Evolutionary conservation across 2,329 filamentous ascomycete species (phyloP), one percentile per base, ranked within the genome.

Genomic region (Cordyceps javanica): DNA sequence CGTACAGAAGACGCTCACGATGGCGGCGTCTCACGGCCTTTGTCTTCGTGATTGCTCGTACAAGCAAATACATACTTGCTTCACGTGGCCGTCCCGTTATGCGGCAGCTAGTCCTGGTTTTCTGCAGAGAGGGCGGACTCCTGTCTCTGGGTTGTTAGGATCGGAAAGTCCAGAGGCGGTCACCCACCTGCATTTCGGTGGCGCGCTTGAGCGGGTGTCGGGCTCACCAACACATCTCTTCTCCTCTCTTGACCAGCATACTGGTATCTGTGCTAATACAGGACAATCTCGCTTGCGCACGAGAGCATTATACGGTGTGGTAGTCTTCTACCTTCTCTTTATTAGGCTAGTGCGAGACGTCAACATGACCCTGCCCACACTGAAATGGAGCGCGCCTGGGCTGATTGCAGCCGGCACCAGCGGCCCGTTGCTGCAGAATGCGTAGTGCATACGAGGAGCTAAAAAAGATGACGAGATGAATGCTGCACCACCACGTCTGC

Each of bases 361-460:
- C 36, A 41, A 41, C 36, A 52, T 41, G 52, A 32, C 50, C 26
- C 51, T 55, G 28, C 34, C 32, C 53, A 32, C 42, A 13, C 5
- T n/a, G 23, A 23, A 48, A 55, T 55, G 42, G 38, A 42, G 13
- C 42, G 30, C 13, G 19, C 7, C 10, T 26, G 42, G 41, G 32
- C 44, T 23, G 25, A 16, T 39, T 30, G 53, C 45, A 44, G 55
- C 45, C 55, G 55, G 55, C 49, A 57, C 6, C 45, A 42, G 36
- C 46, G 55, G 55, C 46, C 55, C 55, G 55, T 38, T 26, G 36
- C 46, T 57, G 55, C 55, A 51, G 36, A 57, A 39, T 57, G 46
- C 26, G 45, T 28, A 28, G 16, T 57, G 28, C 36, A 57, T 57
- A 34, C 23, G 23, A 46, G 21, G 42, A 7, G 23, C 49, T 14